Evolutionary conservation across 257 asterid genomes (phyloP).

Genomic region (Avicennia marina): DNA sequence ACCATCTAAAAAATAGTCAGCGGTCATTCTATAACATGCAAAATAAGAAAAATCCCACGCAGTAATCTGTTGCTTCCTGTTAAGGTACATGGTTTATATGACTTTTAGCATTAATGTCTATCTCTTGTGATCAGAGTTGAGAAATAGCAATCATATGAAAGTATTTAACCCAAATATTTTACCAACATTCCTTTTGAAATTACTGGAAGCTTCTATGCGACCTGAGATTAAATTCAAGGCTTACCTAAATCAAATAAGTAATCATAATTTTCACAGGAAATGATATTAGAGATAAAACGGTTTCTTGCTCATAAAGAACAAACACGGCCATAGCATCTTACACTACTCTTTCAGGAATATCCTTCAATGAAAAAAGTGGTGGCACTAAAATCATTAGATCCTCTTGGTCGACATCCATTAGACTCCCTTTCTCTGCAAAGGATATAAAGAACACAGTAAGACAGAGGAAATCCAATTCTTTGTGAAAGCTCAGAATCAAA

Average conservation of each 20-base stretch:
- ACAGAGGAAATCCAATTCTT: slow-evolving; percentile 10
- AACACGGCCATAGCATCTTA: slow-evolving; percentile 34
- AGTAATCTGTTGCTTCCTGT: no score
- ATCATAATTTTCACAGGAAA: no score
- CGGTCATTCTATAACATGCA: no score
- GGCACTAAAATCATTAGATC: slow-evolving; percentile 81
- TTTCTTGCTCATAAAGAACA: slow-evolving; percentile 3
- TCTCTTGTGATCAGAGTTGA: neutral
- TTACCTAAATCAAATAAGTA: no score
- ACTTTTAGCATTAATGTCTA: neutral
- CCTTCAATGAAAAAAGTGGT: slow-evolving; percentile 74
- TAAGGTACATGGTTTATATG: neutral
- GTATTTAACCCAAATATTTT: neutral
- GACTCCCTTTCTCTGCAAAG: slow-evolving; percentile 49
- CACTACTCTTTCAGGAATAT: slow-evolving; percentile 65
- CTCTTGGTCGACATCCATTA: slow-evolving; percentile 67
- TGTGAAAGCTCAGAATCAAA: slow-evolving; percentile 17
- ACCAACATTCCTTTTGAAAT: neutral
- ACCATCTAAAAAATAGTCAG: neutral
- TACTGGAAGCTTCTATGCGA: no score
- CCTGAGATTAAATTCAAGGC: no score
- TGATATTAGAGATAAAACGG: no score
- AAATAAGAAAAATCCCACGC: no score
- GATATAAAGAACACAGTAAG: slow-evolving; percentile 20
- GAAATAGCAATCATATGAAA: neutral